These are phyloP conservation scores for Neurospora africana DNA, from an alignment of 495 filamentous ascomycete genomes.

Conservation along the genomic window DNA sequence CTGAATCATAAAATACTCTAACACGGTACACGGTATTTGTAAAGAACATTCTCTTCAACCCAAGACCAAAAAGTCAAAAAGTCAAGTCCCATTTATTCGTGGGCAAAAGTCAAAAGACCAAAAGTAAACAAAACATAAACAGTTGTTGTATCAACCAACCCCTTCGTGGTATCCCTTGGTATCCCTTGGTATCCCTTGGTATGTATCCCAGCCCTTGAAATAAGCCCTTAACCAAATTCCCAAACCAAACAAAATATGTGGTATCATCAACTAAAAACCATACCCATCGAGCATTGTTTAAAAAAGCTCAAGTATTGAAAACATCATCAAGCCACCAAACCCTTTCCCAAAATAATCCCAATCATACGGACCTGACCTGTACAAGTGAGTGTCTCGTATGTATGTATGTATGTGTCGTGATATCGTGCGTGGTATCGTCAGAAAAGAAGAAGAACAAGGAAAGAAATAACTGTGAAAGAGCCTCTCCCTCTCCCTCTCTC, in stretches of 20 bases:
- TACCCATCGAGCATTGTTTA: not conserved
- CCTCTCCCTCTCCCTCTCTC: too few relatives aligned
- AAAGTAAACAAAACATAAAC: constrained; percentile 1
- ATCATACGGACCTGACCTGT: too few relatives aligned
- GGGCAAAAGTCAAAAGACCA: not conserved
- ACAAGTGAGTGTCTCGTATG: too few relatives aligned
- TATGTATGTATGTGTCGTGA: not conserved
- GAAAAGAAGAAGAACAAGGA: too few relatives aligned
- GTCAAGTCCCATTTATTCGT: not conserved
- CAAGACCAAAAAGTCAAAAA: not conserved
- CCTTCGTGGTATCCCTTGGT: too few relatives aligned
- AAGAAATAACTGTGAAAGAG: not conserved
- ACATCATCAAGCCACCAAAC: not conserved
- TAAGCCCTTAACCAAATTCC: not conserved
- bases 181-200: not conserved
- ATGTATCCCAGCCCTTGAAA: too few relatives aligned
- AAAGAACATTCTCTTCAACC: too few relatives aligned
- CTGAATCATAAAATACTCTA: too few relatives aligned
- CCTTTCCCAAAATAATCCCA: not conserved
- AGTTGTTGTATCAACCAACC: not conserved
- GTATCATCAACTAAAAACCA: not conserved
- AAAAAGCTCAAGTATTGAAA: not conserved
- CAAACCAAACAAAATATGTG: not conserved
- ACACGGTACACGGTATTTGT: too few relatives aligned
- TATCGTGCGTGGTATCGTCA: not conserved